A percentile compares a stretch with the other conserved stretches of the same genome.
Evolutionary conservation across 169 alveolate genomes (phyloP).

Genomic region (Prorocentrum cordatum): DNA sequence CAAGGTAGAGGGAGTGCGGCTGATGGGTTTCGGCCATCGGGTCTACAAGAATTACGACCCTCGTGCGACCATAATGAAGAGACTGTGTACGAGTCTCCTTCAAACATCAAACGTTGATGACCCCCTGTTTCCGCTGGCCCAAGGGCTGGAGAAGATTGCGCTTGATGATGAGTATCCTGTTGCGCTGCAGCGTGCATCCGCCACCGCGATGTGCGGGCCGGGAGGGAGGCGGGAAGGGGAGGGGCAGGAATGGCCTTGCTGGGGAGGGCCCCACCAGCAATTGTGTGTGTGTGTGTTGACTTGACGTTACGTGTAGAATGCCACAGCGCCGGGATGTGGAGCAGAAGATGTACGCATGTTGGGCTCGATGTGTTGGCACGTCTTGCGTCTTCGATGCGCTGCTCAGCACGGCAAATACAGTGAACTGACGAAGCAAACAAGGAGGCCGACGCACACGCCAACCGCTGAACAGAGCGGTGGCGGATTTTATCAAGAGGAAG

Average conservation of each 20-base stretch:
- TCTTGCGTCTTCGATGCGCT: background rate
- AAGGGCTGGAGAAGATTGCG: slow-evolving; percentile 80
- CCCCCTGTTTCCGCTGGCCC: slow-evolving; percentile 78
- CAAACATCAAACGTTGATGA: slow-evolving; percentile 39
- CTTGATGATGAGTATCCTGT: background rate
- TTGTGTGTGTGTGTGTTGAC: too few relatives aligned
- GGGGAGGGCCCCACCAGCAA: background rate
- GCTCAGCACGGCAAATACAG: background rate
- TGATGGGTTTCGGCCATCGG: slow-evolving; percentile 89
- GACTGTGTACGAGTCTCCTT: background rate
- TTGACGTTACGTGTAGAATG: background rate
- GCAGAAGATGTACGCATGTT: background rate
- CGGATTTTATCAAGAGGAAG: slow-evolving; percentile 80
- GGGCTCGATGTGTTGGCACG: background rate
- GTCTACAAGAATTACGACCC: slow-evolving; percentile 86
- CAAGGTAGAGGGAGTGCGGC: slow-evolving; percentile 74
- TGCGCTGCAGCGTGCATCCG: too few relatives aligned
- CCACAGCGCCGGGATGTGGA: background rate
- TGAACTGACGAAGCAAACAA: background rate
- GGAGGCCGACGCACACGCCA: background rate
- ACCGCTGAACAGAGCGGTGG: slow-evolving; percentile 16
- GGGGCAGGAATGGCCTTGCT: background rate
- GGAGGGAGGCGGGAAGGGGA: background rate
- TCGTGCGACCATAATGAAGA: slow-evolving; percentile 54
- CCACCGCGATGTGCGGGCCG: too few relatives aligned